Base-by-base conservation (phyloP, 108 stramenopile genomes). In the Chaetoceros tenuissimus region DNA sequence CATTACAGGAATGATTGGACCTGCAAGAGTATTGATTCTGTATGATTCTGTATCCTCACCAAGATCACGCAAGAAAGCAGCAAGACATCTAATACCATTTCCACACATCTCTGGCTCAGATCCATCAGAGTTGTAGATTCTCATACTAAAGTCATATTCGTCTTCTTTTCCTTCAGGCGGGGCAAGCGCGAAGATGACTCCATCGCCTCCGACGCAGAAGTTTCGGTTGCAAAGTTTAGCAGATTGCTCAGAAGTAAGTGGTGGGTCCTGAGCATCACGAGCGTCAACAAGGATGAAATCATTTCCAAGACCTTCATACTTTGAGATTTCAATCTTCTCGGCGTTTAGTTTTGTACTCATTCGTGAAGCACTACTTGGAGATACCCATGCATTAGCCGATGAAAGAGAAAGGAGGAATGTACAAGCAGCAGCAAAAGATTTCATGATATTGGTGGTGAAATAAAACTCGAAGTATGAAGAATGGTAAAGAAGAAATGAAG, bases 261-360 rank as follows among this genome's bases (percentile, higher is more conserved):
- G 69, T 2, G 94, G 95, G 25, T 73, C 72, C 13, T 53, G 54
- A 26, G 63, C 63, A 55, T 94, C 87, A 21, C 95, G 89, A 74
- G 95, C 86, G 67, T 98, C 95, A 60, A 98, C 80, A 64, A 97
- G 68, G 48, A 98, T 85, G 62, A 98, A 98, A 72, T 98, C 97
- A 74, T 98, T 98, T 24, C 97, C 97, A n/a, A 98, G 80, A 21
- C 97, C 97, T 64, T 98, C 94, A 74, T 98, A 98, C 61, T 98
- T 98, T 69, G 88, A 76, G 64, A 97, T 96, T 21, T 82, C 69
- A 24, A 91, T 72, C 17, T 56, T 40, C 51, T 66, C 55, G n/a
- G n/a, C n/a, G 3, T 66, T 66, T 2, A 53, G 13, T 51, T 55
- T 47, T 54, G 69, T 61, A 25, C 43, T 49, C 24, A 66, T 40